phyloP scores from a whole-genome alignment of 2,329 filamentous ascomycete genomes.

The Thelonectria blattea region DNA sequence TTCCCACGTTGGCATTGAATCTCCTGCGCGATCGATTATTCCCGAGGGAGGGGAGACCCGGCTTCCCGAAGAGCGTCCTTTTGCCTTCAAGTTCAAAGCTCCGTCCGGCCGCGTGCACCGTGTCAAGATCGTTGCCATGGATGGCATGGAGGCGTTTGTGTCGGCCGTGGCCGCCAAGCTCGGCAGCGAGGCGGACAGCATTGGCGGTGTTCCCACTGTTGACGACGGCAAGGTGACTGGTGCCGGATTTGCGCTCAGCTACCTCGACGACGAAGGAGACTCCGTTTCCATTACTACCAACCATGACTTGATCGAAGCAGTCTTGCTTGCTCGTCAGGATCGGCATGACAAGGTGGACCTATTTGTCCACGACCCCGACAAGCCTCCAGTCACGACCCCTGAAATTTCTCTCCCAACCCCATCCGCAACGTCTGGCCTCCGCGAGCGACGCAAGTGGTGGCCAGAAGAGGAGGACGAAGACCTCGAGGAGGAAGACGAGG shows the following conservation, averaged over 20 bases:
- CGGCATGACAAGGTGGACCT: slow-evolving; percentile 93
- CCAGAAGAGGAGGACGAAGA: slow-evolving; percentile 63
- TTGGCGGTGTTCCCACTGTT: slow-evolving; percentile 80
- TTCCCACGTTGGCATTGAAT: slow-evolving; percentile 85
- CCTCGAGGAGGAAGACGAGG: slow-evolving; percentile 57
- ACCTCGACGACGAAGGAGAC: slow-evolving; percentile 95
- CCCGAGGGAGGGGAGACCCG: slow-evolving; percentile 57
- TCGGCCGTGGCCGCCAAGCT: slow-evolving; percentile 81
- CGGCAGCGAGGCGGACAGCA: slow-evolving; percentile 78
- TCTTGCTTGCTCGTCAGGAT: slow-evolving; percentile 78
- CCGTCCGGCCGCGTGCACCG: slow-evolving; percentile 94
- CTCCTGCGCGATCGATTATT: slow-evolving; percentile 71
- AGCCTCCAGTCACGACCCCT: slow-evolving; percentile 75
- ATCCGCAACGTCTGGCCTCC: slow-evolving; percentile 54
- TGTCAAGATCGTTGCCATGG: slow-evolving; percentile 80
- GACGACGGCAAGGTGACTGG: slow-evolving; percentile 79
- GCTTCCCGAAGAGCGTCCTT: slow-evolving; percentile 74
- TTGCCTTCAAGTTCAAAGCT: slow-evolving; percentile 99
- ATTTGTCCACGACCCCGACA: slow-evolving; percentile 92
- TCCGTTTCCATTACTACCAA: slow-evolving; percentile 97
- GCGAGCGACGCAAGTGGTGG: slow-evolving; percentile 63
- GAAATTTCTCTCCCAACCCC: slow-evolving; percentile 54
- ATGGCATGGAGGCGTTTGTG: slow-evolving; percentile 82
- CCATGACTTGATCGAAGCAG: slow-evolving; percentile 88
- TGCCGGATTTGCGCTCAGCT: slow-evolving; percentile 89